phyloP scores from a whole-genome alignment of 176 grass and related monocot genomes.

The Carex pumila region DNA sequence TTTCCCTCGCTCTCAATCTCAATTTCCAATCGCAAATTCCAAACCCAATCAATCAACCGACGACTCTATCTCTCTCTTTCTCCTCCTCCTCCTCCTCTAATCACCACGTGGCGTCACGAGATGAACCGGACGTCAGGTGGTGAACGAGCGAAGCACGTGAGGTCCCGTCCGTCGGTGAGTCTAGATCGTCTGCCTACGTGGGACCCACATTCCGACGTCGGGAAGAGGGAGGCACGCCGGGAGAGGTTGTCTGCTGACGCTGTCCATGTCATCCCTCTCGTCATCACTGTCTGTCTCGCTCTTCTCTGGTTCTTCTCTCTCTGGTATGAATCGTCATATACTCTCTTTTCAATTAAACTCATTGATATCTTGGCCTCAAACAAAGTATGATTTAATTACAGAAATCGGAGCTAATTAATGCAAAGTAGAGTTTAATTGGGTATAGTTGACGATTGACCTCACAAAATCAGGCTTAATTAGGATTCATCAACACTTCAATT shows the following conservation, averaged over 20 bases:
- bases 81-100: not conserved
- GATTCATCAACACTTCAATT: not conserved
- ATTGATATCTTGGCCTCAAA: not conserved
- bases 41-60: not conserved
- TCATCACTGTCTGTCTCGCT: slow-evolving; percentile 11
- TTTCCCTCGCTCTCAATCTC: slow-evolving; percentile 7
- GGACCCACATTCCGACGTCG: slow-evolving; percentile 15
- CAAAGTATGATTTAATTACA: not conserved
- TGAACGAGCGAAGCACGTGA: not conserved
- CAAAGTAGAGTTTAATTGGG: not conserved
- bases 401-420: not conserved
- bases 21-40: not conserved
- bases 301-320: slow-evolving; percentile 23
- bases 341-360: not conserved
- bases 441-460: not conserved
- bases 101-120: not conserved
- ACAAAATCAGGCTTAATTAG: not conserved
- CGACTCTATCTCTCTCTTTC: not conserved
- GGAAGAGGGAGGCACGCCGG: slow-evolving; percentile 9
- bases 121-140: slow-evolving; percentile 7
- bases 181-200: slow-evolving; percentile 19
- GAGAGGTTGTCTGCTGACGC: slow-evolving; percentile 8
- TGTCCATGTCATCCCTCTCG: slow-evolving; percentile 15
- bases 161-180: not conserved
- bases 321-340: not conserved